Base-by-base conservation (phyloP, 306 rosid genomes). In the Vigna radiata region DNA sequence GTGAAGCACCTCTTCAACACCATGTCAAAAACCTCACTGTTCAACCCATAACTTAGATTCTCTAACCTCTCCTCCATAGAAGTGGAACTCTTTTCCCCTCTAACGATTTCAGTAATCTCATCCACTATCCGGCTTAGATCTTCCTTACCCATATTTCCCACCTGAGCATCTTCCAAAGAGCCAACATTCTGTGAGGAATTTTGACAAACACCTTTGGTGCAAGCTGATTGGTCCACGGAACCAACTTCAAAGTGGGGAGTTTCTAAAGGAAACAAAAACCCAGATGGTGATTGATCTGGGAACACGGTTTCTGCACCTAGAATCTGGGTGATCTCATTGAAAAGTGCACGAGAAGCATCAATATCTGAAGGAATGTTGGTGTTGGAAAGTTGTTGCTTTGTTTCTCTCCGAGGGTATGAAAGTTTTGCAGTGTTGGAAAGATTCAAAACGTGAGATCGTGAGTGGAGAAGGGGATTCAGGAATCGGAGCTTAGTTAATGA, bases 1-100 rank as follows among this genome's bases (percentile, higher is more conserved):
- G 85, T 95, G 67, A 95, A 95, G 84, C 94, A 87, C 83, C 98
- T 90, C 81, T 94, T 92, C 85, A 94, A 67, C 59, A 90, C 98
- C 66, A 81, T 87, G 47, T 89, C 96, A 17, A 95, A 87, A 75
- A 90, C 69, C 78, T 88, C 95, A 4, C 83, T 70, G 70, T 76
- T 82, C 46, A 89, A 78, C 77, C 29, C 70, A 73, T 79, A 81
- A 77, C 76, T 73, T 80, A 76, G 66, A 41, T 76, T 85, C 27
- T 76, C 93, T 36, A 95, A 84, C 77, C 67, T 64, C 77, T 88
- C 93, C 83, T 87, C 97, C 87, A 92, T 53, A 5, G 88, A 77
- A 83, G 41, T 77, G 72, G 41, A 77, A 59, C 80, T 77, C 37
- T 72, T 80, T 62, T 66, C 91, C 0, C 17, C 83, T 70, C 92